Base-by-base conservation (phyloP, 1,139 yeast species). In the Taphrina deformans region DNA sequence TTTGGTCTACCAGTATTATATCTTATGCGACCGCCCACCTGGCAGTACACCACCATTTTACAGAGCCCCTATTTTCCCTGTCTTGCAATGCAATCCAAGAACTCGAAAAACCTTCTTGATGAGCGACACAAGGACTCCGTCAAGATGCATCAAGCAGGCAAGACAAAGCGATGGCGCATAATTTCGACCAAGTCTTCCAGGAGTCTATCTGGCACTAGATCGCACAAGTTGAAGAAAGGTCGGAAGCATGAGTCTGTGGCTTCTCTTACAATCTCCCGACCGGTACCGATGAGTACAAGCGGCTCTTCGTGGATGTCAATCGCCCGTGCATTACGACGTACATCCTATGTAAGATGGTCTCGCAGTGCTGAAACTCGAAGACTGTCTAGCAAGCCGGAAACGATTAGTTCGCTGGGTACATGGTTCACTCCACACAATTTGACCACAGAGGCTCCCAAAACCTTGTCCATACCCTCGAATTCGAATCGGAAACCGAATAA, bases 321-420 rank as follows among this genome's bases (percentile, higher is more conserved):
- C 9, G 41, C 55, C 12, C 38, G 29, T 26, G 55, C 55, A 21
- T 16, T 51, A 7, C 55, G 55, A n/a, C 41, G 55, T 9, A 21
- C 31, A 31, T 21, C 55, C 14, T 44, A 21, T 23, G 48, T 44
- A 7, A 44, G 48, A 21, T 44, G 48, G 48, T 44, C 48, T 23
- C 24, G 48, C 14, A 27, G 48, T 10, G 48, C 48, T 5, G 48
- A 44, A 23, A 44, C 24, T 44, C 48, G 48, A 10, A 9, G 48
- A 21, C 12, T 44, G 27, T 44, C 48, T 5, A 44, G 48, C 27
- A 44, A 23, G 27, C 48, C 48, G n/a, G 48, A 44, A 21, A 31
- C 55, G 18, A 51, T 51, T 44, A 51, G 55, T 18, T 26, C 41
- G 2, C 55, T 51, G n/a, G 55, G 29, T 31, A 31, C 55, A n/a